Base-by-base conservation (phyloP, 176 grass and related monocot genomes). In the Juncus inflexus region DNA sequence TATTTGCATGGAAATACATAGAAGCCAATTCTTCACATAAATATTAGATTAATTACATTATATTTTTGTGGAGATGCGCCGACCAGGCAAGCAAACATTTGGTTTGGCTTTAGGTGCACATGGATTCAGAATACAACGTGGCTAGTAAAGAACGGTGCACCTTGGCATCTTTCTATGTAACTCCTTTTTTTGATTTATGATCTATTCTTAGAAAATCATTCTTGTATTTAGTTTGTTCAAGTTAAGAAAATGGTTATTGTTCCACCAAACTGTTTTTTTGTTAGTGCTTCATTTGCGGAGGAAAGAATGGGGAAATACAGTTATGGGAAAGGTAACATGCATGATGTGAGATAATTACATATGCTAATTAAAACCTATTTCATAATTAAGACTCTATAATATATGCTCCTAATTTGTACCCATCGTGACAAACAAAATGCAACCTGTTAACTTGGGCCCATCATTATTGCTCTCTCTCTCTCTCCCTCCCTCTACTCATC, bases 281-380 rank as follows among this genome's bases (percentile, higher is more conserved):
- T 52, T 41, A n/a, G 28, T 58, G 61, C 74, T 67, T 66, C 74
- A 77, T 67, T 77, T 77, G 63, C 38, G 63, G 74, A 67, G 74
- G 66, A 60, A 77, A 67, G 11, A 59, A 43, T 36, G 38, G 74
- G 16, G 47, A 58, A 38, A 67, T 67, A 54, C 15, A 47, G 4
- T 47, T 6, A 47, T 47, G 43, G 9, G 43, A 47, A 9, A 0
- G 9, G 43, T 47, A 47, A 47, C 43, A 47, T 47, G 43, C 43
- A 47, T 47, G 43, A 47, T 47, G 9, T 47, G 43, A 6, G 43
- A 47, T 47, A 6, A 68, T 67, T 68, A 54, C 50, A 19, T 67
- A 12, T n/a, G 35, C 12, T 68, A 37, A 12, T 53, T 68, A n/a
- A 12, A 67, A 68, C 65, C 5, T 52, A 28, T 68, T 37, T 55